phyloP scores from a whole-genome alignment of 805 yeast species.

The Candida methanosorbosa region DNA sequence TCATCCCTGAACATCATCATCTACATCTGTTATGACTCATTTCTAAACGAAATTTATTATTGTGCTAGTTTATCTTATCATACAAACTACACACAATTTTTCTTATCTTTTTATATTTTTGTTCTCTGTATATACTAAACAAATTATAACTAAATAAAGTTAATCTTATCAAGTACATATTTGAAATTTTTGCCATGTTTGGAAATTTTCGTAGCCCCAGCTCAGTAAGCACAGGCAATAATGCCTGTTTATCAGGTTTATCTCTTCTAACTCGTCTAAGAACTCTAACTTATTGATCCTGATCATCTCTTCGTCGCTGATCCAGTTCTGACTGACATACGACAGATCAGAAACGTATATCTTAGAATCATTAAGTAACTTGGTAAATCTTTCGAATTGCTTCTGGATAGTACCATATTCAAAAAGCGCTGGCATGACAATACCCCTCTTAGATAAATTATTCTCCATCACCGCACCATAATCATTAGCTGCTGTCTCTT shows the following conservation, averaged over 20 bases:
- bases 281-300: slow-evolving; percentile 50
- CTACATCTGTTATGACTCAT: no score
- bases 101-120: background rate
- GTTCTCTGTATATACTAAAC: no score
- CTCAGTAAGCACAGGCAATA: slow-evolving; percentile 34
- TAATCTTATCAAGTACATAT: no score
- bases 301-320: slow-evolving; percentile 26
- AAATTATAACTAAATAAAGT: no score
- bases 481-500: no score
- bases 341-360: slow-evolving; percentile 38
- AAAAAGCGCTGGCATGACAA: slow-evolving; percentile 49
- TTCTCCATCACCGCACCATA: slow-evolving; percentile 64
- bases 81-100: no score
- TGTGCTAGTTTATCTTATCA: no score
- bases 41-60: no score
- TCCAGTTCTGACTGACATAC: slow-evolving; percentile 33
- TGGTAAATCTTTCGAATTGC: slow-evolving; percentile 29
- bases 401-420: slow-evolving; percentile 37
- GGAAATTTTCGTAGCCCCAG: slow-evolving; percentile 14
- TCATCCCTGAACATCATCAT: background rate
- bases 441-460: slow-evolving; percentile 53
- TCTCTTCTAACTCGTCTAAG: slow-evolving; percentile 70
- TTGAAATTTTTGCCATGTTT: background rate
- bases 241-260: slow-evolving; percentile 51
- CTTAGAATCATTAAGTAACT: slow-evolving; percentile 10